Base-by-base conservation (phyloP, 1,284 basidiomycete genomes). In the Ganoderma boninense region DNA sequence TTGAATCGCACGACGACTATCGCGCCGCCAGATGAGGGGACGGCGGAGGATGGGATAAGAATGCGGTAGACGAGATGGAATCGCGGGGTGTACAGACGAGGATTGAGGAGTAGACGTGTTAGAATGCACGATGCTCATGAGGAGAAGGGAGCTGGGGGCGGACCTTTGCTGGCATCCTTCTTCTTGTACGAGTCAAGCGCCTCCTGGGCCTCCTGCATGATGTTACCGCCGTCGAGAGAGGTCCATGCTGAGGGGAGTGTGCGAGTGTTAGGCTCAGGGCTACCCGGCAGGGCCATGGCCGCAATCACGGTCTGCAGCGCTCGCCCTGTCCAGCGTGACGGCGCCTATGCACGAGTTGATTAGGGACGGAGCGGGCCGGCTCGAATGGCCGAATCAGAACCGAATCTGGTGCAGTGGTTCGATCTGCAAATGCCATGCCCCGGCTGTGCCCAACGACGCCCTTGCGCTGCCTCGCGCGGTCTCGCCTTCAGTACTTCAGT, bases 1-100 rank as follows among this genome's bases (percentile, higher is more conserved):
- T 98, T 98, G 90, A 99, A 99, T 52, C 96, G 92, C 11, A 99
- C 96, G 69, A 99, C 94, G 67, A 99, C 97, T 98, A 80, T 20
- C 26, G 38, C 6, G 61, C 32, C 1, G 20, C 46, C 62, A 16
- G 26, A 42, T 2, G 20, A 64, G 18, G 54, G 40, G 66, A 29
- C 35, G 3, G 23, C 43, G 1, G n/a, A n/a, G 5, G 23, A 40
- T 54, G 42, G 42, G 52, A 29, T 20, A 20, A 14, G 54, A 44
- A 40, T 32, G 62, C 13, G 11, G n/a, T 38, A 42, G 42, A 43
- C 35, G 23, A 26, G 23, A 52, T 52, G 23, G 49, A 26, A 26
- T 23, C 11, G 23, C 13, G 23, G 49, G 49, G 26, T 52, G 49
- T 26, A 16, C 14, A 40, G 49, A 64, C n/a, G 62, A 42, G 35